These are phyloP conservation scores for Globisporangium cystogenes DNA, from an alignment of 352 stramenopile species.

Conservation along the genomic window DNA sequence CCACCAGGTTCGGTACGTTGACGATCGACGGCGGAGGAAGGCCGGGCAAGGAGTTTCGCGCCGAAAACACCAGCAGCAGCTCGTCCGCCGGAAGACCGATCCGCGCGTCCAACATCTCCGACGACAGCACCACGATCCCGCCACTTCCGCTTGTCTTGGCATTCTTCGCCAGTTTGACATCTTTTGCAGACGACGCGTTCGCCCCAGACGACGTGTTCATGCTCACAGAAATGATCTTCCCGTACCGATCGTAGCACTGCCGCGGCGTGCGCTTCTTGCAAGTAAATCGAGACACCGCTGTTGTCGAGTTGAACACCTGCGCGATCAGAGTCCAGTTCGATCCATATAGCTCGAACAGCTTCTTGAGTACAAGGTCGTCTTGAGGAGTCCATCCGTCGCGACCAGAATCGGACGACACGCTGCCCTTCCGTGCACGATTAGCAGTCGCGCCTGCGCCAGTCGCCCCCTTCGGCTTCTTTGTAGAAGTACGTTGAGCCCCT, in stretches of 20 bases:
- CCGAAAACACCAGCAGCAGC: slow-evolving; percentile 49
- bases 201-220: slow-evolving; percentile 6
- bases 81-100: slow-evolving; percentile 54
- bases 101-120: slow-evolving; percentile 43
- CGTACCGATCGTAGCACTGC: slow-evolving; percentile 84
- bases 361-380: slow-evolving; percentile 78
- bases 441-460: slow-evolving; percentile 16
- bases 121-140: slow-evolving; percentile 30
- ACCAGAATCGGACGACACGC: slow-evolving; percentile 45
- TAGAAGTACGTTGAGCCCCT: slow-evolving; percentile 12
- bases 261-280: slow-evolving; percentile 71
- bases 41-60: slow-evolving; percentile 44
- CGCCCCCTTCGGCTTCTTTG: slow-evolving; percentile 61
- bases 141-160: slow-evolving; percentile 33
- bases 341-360: slow-evolving; percentile 82
- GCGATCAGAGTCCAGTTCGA: slow-evolving; percentile 86
- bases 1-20: slow-evolving; percentile 38
- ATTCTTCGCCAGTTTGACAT: slow-evolving; percentile 23
- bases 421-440: slow-evolving; percentile 44
- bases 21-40: slow-evolving; percentile 61
- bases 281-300: slow-evolving; percentile 64
- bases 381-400: slow-evolving; percentile 62
- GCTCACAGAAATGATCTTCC: slow-evolving; percentile 71
- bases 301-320: slow-evolving; percentile 75
- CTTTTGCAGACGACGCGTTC: slow-evolving; percentile 24